Base-by-base conservation (phyloP, 1,284 basidiomycete species). In the Rhizopogon parksii region DNA sequence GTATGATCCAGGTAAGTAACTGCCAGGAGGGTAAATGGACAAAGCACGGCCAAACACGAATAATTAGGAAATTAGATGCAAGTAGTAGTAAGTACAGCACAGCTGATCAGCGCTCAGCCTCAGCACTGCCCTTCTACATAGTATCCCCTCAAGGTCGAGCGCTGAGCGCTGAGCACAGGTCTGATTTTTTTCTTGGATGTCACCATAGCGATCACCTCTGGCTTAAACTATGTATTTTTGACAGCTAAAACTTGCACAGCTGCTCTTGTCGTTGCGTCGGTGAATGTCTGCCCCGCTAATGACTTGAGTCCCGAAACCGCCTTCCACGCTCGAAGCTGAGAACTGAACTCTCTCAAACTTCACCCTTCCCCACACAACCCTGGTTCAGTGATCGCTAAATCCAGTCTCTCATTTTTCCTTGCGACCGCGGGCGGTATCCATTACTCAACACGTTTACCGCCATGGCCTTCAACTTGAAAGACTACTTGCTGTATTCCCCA, bases 401-500 rank as follows among this genome's bases (percentile, higher is more conserved):
- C 46, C 17, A 38, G 21, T 40, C 14, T 45, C 24, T 27, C n/a
- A 8, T 46, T 25, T 43, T 42, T 17, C 40, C 34, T 36, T 2
- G 14, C 19, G 35, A 35, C 27, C 15, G 21, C 21, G 21, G 21
- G 21, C 21, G 40, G 25, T 27, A 27, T 27, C 15, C 40, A 27
- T 42, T 25, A 11, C 24, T 7, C 39, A 25, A 8, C 15, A 5
- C 24, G 14, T n/a, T 25, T 24, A 6, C 9, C 42, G 37, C 34
- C 46, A 68, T 67, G 65, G 24, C 17, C 25, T 3, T 56, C 38
- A 43, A 56, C 38, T 2, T 68, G 49, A 63, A 40, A 47, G 40
- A 36, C 46, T 56, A 66, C 55, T 12, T 69, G 8, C 51, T 69
- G n/a, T 60, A 43, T 30, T 66, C 64, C 15, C 69, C 59, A 46